These are phyloP conservation scores for Yamadazyma membranifaciens DNA, from an alignment of 1,139 yeast species.

Conservation along the genomic window DNA sequence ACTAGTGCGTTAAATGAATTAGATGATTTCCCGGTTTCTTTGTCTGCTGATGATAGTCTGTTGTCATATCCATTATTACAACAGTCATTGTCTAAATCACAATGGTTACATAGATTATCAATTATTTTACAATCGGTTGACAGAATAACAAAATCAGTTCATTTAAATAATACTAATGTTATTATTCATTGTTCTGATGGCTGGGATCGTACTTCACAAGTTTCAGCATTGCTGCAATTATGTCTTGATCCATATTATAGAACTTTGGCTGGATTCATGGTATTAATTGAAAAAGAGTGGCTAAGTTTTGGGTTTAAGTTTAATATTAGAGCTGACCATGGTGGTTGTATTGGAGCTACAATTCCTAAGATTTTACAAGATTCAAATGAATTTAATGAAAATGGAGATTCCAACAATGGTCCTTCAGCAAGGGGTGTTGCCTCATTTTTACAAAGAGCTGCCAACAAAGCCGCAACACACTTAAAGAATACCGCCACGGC, in stretches of 20 bases:
- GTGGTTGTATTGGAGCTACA: conserved; percentile 47
- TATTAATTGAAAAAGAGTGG: conserved; percentile 92
- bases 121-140: conserved; percentile 76
- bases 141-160: conserved; percentile 73
- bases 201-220: conserved; percentile 96
- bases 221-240: conserved; percentile 78
- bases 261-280: conserved; percentile 82
- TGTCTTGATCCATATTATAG: conserved; percentile 90
- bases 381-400: conserved; percentile 14
- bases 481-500: conserved; percentile 39
- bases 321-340: conserved; percentile 78
- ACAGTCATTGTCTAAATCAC: conserved; percentile 57
- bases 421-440: conserved; percentile 18
- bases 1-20: conserved; percentile 64
- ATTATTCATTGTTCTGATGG: conserved; percentile 96
- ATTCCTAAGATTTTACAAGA: conserved; percentile 19
- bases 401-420: conserved; percentile 10
- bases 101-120: conserved; percentile 77
- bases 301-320: conserved; percentile 90
- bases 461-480: conserved; percentile 27
- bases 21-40: conserved; percentile 47
- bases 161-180: conserved; percentile 78
- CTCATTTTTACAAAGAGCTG: conserved; percentile 40
- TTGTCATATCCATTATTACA: conserved; percentile 30
- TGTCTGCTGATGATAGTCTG: conserved; percentile 14